Evolutionary conservation across 2,329 filamentous ascomycete species (phyloP).

Genomic region (Chrysosporium keratinophilum): DNA sequence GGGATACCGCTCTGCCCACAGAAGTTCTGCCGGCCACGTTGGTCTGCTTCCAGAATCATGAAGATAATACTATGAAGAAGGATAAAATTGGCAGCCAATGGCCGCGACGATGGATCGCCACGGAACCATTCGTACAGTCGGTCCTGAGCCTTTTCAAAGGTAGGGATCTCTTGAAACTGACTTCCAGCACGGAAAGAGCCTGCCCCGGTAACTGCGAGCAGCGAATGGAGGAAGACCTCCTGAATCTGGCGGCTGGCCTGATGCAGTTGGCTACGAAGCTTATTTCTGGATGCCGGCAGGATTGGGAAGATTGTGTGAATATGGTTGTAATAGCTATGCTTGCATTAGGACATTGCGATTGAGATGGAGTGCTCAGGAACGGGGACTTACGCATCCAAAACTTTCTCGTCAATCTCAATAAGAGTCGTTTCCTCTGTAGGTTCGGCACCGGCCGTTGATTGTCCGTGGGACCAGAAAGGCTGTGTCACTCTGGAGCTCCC

Average conservation of each 20-base stretch:
- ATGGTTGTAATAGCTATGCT: constrained; percentile 31
- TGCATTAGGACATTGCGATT: neutral
- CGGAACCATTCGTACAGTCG: constrained; percentile 31
- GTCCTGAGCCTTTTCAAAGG: constrained; percentile 34
- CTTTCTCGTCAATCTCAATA: constrained; percentile 31
- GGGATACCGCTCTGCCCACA: constrained; percentile 33
- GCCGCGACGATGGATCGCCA: constrained; percentile 27
- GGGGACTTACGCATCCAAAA: constrained; percentile 31
- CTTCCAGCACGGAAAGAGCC: constrained; percentile 26
- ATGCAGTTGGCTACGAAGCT: constrained; percentile 30
- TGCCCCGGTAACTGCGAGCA: constrained; percentile 34
- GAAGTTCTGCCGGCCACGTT: constrained; percentile 34
- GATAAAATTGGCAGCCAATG: constrained; percentile 30
- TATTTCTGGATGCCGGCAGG: constrained; percentile 32
- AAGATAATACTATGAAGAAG: constrained; percentile 35
- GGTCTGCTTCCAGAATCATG: constrained; percentile 36
- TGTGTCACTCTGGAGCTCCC: constrained; percentile 28
- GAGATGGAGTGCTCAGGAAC: neutral
- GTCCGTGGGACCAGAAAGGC: constrained; percentile 31
- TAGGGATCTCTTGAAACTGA: constrained; percentile 25
- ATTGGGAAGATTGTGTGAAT: constrained; percentile 35
- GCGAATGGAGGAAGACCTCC: constrained; percentile 32
- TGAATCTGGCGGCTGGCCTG: constrained; percentile 33
- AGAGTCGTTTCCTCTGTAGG: constrained; percentile 29
- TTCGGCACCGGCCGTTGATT: constrained; percentile 19